These are phyloP conservation scores for Oryza nivara DNA, from an alignment of 176 grass and related monocot species.

Conservation along the genomic window DNA sequence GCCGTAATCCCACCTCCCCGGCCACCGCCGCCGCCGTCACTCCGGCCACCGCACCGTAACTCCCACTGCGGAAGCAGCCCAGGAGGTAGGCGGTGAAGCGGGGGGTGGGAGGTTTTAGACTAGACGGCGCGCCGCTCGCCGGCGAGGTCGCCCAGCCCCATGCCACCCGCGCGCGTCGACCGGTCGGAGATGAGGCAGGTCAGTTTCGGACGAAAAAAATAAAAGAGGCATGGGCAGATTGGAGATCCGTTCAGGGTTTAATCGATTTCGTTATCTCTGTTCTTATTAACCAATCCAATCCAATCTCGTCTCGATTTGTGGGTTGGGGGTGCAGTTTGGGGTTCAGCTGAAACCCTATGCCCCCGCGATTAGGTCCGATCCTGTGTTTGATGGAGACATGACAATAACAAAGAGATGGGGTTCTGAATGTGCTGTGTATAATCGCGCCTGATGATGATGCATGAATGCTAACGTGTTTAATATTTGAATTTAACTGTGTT, in stretches of 20 bases:
- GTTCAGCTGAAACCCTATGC: neutral
- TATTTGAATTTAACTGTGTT: neutral
- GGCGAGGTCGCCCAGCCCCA: neutral
- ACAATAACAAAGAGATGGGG: slow-evolving; percentile 38
- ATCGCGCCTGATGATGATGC: neutral
- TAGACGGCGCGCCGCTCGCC: too few species aligned
- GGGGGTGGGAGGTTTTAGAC: too few species aligned
- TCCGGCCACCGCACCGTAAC: too few species aligned
- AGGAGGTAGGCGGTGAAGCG: neutral
- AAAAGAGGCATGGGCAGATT: neutral
- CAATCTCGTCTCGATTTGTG: neutral
- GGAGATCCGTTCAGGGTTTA: neutral
- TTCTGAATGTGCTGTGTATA: slow-evolving; percentile 15
- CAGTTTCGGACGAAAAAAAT: neutral
- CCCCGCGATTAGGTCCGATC: too few species aligned
- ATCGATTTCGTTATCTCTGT: neutral
- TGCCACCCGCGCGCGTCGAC: neutral
- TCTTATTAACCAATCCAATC: neutral
- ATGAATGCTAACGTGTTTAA: neutral
- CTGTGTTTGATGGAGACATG: neutral
- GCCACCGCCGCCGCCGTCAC: too few species aligned
- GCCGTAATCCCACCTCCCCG: neutral
- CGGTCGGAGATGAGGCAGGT: neutral
- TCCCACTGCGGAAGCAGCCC: neutral
- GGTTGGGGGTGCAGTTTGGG: too few species aligned